These are phyloP conservation scores for Starmerella gropengiesseri DNA, from an alignment of 805 yeast genomes.

Conservation along the genomic window DNA sequence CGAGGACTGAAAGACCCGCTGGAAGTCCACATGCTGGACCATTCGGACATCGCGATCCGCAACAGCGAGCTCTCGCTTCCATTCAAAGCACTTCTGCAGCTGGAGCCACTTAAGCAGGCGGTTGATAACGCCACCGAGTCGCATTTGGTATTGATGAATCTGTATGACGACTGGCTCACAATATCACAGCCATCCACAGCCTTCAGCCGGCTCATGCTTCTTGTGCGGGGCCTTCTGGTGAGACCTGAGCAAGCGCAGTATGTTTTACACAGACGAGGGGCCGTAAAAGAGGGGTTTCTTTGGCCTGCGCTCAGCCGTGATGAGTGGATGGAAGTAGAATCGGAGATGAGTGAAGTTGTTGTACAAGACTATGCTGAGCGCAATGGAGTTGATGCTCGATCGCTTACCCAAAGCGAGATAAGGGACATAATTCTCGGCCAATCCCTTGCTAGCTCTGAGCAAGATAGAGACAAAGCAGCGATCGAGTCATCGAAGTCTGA, in stretches of 20 bases:
- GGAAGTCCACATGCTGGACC: slow-evolving; percentile 94
- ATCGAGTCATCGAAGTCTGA: slow-evolving; percentile 36
- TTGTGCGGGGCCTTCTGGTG: slow-evolving; percentile 73
- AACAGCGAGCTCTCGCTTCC: slow-evolving; percentile 86
- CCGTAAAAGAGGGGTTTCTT: slow-evolving; percentile 70
- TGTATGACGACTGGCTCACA: slow-evolving; percentile 90
- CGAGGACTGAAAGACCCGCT: slow-evolving; percentile 88
- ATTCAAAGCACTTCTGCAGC: slow-evolving; percentile 71
- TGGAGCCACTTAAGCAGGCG: slow-evolving; percentile 66
- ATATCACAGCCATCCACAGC: slow-evolving; percentile 83
- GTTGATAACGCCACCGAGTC: slow-evolving; percentile 84
- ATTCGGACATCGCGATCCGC: slow-evolving; percentile 81
- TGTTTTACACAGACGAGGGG: slow-evolving; percentile 66
- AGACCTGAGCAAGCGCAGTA: slow-evolving; percentile 42
- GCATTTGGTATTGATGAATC: slow-evolving; percentile 78
- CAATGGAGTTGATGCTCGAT: slow-evolving; percentile 72
- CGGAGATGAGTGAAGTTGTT: slow-evolving; percentile 77
- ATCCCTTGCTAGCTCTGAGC: slow-evolving; percentile 82
- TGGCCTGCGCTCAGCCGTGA: slow-evolving; percentile 89
- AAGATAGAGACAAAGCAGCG: slow-evolving; percentile 54
- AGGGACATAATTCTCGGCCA: slow-evolving; percentile 92
- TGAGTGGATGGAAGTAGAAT: slow-evolving; percentile 86
- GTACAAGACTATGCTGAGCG: slow-evolving; percentile 74
- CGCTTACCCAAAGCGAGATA: slow-evolving; percentile 86
- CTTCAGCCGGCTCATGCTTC: slow-evolving; percentile 71